Percentiles rank a stretch among this genome's conserved stretches.
These are phyloP conservation scores for Avena eriantha DNA, from an alignment of 176 grass and related monocot genomes.

Conservation along the genomic window DNA sequence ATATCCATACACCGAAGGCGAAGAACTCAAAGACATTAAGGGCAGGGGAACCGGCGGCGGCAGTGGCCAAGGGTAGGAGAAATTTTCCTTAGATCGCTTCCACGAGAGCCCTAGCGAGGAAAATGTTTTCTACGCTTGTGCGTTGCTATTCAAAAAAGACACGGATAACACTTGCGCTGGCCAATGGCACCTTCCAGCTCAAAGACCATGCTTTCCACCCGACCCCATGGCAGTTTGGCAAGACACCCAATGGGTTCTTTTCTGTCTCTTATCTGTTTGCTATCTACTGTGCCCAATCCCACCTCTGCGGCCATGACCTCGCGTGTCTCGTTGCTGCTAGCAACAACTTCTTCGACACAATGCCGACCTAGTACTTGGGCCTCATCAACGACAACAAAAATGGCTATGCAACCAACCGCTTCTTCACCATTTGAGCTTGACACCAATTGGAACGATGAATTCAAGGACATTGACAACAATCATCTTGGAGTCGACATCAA, in stretches of 20 bases:
- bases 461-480: constrained; percentile 42
- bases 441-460: constrained; percentile 12
- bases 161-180: constrained; percentile 14
- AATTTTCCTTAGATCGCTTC: too few relatives aligned
- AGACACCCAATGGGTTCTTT: constrained; percentile 9
- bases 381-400: constrained; percentile 32
- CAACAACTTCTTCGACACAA: constrained; percentile 17
- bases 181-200: constrained; percentile 5
- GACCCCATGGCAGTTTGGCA: background rate
- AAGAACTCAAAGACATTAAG: too few relatives aligned
- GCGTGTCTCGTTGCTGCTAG: background rate
- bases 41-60: too few relatives aligned
- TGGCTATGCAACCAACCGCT: constrained; percentile 25
- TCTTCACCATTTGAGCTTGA: constrained; percentile 46
- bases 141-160: too few relatives aligned
- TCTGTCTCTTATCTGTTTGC: constrained; percentile 37
- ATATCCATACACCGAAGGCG: too few relatives aligned
- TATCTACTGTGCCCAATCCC: background rate
- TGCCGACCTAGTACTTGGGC: constrained; percentile 42
- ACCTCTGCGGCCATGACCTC: constrained; percentile 30
- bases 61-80: too few relatives aligned
- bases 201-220: constrained; percentile 43
- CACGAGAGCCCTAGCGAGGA: too few relatives aligned
- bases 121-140: constrained; percentile 28
- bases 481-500: constrained; percentile 56